Conservation (phyloP, 2,329 filamentous ascomycete species). For the Nemania diffusa region DNA sequence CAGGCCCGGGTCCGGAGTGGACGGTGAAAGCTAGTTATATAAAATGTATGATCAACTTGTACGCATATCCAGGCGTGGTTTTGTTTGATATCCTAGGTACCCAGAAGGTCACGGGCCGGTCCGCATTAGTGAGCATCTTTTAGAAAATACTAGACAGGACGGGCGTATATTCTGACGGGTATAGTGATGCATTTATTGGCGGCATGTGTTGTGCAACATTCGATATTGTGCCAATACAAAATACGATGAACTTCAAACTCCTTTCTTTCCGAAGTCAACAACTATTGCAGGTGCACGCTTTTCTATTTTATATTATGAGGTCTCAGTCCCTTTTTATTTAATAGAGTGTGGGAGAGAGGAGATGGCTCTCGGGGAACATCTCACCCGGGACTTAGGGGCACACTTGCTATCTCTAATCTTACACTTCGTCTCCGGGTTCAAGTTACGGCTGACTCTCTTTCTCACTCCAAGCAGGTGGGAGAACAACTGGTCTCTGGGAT, state of each 20-base stretch:
- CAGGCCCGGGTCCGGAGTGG: slow-evolving; percentile 56
- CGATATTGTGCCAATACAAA: not conserved
- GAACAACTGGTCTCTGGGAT: not conserved
- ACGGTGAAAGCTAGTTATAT: slow-evolving; percentile 18
- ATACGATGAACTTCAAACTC: not conserved
- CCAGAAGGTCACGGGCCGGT: not conserved
- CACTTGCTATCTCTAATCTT: not conserved
- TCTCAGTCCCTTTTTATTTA: not conserved
- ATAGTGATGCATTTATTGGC: not conserved
- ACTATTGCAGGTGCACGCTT: not conserved
- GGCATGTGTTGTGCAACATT: not conserved
- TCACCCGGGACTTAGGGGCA: too few relatives aligned
- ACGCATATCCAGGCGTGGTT: slow-evolving; percentile 17
- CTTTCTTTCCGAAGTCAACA: not conserved
- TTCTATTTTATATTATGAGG: not conserved
- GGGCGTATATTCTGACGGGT: not conserved
- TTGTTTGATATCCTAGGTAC: slow-evolving; percentile 20
- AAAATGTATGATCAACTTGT: slow-evolving; percentile 21
- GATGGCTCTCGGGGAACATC: not conserved
- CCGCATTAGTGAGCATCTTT: not conserved
- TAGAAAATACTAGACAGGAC: slow-evolving; percentile 12
- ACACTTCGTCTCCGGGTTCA: too few relatives aligned
- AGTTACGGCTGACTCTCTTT: too few relatives aligned
- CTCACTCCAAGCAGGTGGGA: not conserved
- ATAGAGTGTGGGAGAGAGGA: not conserved